Conservation (phyloP, 2,329 filamentous ascomycete species). For the Penicillium janthinellum region DNA sequence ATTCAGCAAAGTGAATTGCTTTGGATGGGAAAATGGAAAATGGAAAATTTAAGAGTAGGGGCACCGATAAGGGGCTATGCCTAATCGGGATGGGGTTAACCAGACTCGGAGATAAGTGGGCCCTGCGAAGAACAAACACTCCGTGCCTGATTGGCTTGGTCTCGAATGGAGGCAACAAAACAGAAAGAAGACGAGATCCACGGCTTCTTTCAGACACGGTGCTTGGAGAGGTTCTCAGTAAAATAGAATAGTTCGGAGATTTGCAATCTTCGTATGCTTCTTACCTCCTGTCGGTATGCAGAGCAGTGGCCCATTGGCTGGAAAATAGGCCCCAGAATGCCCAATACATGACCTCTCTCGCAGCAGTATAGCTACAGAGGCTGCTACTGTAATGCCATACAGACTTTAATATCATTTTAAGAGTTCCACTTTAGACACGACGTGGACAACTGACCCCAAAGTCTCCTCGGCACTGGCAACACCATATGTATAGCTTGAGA, state of each 20-base stretch:
- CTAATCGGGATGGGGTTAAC: not conserved
- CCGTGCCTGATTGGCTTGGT: too few relatives aligned
- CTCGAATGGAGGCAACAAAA: not conserved
- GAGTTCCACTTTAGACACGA: too few relatives aligned
- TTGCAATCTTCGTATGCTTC: too few relatives aligned
- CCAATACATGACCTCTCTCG: not conserved
- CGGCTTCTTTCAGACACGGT: too few relatives aligned
- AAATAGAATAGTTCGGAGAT: too few relatives aligned
- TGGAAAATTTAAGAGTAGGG: slow-evolving; percentile 5
- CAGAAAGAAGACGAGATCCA: not conserved
- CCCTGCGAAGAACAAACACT: not conserved
- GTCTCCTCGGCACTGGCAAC: too few relatives aligned
- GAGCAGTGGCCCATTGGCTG: too few relatives aligned
- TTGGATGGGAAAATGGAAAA: slow-evolving; percentile 5
- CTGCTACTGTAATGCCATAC: not conserved
- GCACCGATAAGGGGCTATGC: slow-evolving; percentile 1
- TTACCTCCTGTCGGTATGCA: too few relatives aligned
- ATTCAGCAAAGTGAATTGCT: not conserved
- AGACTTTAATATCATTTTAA: too few relatives aligned
- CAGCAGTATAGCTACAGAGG: not conserved
- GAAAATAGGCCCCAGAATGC: too few relatives aligned
- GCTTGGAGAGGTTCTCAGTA: too few relatives aligned
- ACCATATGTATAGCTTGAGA: not conserved
- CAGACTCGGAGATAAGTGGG: not conserved
- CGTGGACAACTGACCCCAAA: too few relatives aligned